Percentiles rank a stretch among this genome's conserved stretches.
Conservation (phyloP, 2,329 filamentous ascomycete genomes). For the Gaeumannomyces tritici region DNA sequence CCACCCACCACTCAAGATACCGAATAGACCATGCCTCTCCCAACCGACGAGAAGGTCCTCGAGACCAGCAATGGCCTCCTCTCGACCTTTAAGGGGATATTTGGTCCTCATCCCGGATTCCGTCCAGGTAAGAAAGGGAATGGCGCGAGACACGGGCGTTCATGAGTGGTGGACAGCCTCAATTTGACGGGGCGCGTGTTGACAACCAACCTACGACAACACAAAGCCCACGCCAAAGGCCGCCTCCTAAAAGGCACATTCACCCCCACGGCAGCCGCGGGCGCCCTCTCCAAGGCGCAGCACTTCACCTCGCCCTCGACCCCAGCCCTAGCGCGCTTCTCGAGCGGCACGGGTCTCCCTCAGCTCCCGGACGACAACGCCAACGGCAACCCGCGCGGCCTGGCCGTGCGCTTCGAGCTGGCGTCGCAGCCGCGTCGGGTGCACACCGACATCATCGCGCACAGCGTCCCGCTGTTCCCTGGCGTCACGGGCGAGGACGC, state of each 20-base stretch:
- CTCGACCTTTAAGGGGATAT: conserved; percentile 24
- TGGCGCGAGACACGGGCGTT: no score
- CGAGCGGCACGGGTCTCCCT: conserved; percentile 39
- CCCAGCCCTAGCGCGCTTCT: conserved; percentile 39
- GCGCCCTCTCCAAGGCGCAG: conserved; percentile 31
- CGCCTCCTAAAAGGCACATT: conserved; percentile 41
- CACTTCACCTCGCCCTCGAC: conserved; percentile 36
- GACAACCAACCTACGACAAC: not conserved
- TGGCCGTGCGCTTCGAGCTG: conserved; percentile 38
- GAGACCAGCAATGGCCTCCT: conserved; percentile 25
- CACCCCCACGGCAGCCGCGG: conserved; percentile 32
- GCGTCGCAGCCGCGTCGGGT: conserved; percentile 23
- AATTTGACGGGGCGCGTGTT: no score
- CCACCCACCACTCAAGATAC: not conserved
- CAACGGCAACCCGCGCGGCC: conserved; percentile 36
- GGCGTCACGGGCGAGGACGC: conserved; percentile 41
- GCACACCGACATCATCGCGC: conserved; percentile 47
- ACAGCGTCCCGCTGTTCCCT: conserved; percentile 43
- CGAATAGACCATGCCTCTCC: conserved; percentile 32
- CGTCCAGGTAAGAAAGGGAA: conserved; percentile 21
- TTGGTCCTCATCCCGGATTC: conserved; percentile 28
- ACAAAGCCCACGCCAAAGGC: conserved; percentile 44
- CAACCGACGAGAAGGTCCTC: conserved; percentile 25
- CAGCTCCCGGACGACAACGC: conserved; percentile 36
- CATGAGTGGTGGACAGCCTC: no score